phyloP scores from a whole-genome alignment of 164 flowering plant species.

The Macadamia tetraphylla region DNA sequence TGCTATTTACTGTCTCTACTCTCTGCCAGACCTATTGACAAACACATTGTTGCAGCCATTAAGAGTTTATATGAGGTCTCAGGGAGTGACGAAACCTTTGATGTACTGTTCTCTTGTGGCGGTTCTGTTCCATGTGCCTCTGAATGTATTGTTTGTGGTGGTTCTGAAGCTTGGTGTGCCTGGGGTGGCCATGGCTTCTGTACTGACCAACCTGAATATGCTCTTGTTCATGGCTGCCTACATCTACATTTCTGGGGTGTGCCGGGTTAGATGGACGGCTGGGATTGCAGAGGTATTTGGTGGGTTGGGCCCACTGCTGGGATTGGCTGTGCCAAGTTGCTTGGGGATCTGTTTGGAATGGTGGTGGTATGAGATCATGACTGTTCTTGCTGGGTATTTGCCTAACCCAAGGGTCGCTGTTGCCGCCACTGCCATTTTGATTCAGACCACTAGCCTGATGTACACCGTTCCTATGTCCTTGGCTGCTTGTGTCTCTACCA shows the following conservation, averaged over 20 bases:
- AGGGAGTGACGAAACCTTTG: constrained; percentile 74
- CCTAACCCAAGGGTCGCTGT: constrained; percentile 70
- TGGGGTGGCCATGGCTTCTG: constrained; percentile 84
- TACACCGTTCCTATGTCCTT: constrained; percentile 96
- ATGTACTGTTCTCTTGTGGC: constrained; percentile 80
- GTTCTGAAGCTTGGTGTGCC: constrained; percentile 55
- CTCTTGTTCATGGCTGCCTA: constrained; percentile 61
- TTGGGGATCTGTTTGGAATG: constrained; percentile 89
- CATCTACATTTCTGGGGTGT: constrained; percentile 35
- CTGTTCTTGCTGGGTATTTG: constrained; percentile 83
- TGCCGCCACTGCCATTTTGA: constrained; percentile 83
- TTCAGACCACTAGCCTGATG: constrained; percentile 95
- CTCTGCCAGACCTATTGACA: constrained; percentile 78
- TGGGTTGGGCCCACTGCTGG: constrained; percentile 48
- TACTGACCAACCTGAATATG: constrained; percentile 80
- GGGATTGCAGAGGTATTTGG: constrained; percentile 34
- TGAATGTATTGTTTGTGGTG: constrained; percentile 50
- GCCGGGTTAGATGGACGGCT: constrained; percentile 38
- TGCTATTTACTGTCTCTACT: constrained; percentile 70
- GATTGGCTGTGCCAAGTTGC: constrained; percentile 81
- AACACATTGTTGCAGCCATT: constrained; percentile 79
- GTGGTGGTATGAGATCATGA: constrained; percentile 99
- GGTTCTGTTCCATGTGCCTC: constrained; percentile 71
- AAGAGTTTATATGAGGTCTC: constrained; percentile 74
- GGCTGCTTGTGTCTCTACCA: constrained; percentile 87